Conservation (phyloP, 164 flowering plant species). For the Kingdonia uniflora region DNA sequence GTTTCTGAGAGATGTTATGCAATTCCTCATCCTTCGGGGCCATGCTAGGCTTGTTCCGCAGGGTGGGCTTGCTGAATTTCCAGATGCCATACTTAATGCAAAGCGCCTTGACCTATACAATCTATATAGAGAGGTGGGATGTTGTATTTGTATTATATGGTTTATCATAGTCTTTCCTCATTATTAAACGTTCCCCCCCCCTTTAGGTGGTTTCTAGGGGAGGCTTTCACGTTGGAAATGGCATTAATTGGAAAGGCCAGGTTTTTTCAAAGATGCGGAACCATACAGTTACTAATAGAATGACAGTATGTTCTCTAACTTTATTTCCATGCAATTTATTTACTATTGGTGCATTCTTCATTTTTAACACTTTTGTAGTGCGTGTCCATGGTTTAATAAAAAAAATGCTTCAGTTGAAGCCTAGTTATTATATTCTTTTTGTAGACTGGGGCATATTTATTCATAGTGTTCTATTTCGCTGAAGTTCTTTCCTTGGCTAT, state of each 20-base stretch:
- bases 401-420: too few species aligned
- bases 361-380: too few species aligned
- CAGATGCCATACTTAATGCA: conserved; percentile 95
- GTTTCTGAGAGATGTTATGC: conserved; percentile 94
- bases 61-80: conserved; percentile 96
- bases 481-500: not conserved
- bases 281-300: conserved; percentile 82
- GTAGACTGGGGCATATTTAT: too few species aligned
- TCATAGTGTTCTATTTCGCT: not conserved
- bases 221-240: conserved; percentile 98
- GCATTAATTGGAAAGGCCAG: conserved; percentile 99
- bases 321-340: not conserved
- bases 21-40: conserved; percentile 82
- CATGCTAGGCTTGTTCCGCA: conserved; percentile 92
- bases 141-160: not conserved
- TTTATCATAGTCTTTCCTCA: too few species aligned
- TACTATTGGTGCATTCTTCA: not conserved
- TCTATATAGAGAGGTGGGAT: conserved; percentile 84
- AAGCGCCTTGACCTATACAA: conserved; percentile 94
- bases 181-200: not conserved
- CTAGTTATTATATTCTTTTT: too few species aligned
- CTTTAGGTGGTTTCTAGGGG: conserved; percentile 94
- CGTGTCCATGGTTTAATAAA: too few species aligned
- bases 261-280: conserved; percentile 99
- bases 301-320: conserved; percentile 65